Evolutionary conservation across 495 filamentous ascomycete genomes (phyloP).

Genomic region (Aspergillus cavernicola): DNA sequence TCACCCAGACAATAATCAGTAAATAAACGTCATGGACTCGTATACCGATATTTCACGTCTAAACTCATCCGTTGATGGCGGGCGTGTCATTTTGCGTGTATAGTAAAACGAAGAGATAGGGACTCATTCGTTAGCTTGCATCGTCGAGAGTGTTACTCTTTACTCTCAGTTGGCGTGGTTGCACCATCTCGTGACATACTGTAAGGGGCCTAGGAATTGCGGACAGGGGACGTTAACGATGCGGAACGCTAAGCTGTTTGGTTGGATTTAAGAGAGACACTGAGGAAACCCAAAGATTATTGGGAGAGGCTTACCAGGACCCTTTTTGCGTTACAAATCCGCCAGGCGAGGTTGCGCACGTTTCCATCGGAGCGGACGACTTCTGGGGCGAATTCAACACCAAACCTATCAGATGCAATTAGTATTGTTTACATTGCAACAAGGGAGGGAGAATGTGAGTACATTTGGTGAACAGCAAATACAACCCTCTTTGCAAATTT

Average conservation of each 20-base stretch:
- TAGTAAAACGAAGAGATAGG: background rate
- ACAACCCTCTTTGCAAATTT: constrained; percentile 88
- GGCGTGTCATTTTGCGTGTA: background rate
- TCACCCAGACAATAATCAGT: background rate
- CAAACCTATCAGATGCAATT: constrained; percentile 62
- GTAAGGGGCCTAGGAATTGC: constrained; percentile 38
- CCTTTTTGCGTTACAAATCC: constrained; percentile 91
- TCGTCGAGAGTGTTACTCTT: constrained; percentile 17
- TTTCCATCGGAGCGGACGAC: constrained; percentile 93
- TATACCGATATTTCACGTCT: background rate
- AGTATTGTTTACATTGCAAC: background rate
- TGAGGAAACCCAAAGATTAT: background rate
- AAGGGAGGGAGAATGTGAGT: constrained; percentile 13
- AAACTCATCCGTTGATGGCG: background rate
- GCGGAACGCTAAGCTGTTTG: background rate
- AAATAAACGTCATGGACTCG: background rate
- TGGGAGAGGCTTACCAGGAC: constrained; percentile 62
- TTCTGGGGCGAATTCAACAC: constrained; percentile 88
- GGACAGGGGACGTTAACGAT: background rate
- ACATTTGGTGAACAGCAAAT: constrained; percentile 93
- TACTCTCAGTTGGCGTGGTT: constrained; percentile 35
- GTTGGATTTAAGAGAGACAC: background rate
- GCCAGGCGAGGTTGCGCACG: constrained; percentile 87
- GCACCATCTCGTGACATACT: constrained; percentile 45
- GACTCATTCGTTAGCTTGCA: background rate